A percentile compares a stretch with the other conserved stretches of the same genome.
Conservation (phyloP, 352 stramenopile genomes). For the Globisporangium middletonii region DNA sequence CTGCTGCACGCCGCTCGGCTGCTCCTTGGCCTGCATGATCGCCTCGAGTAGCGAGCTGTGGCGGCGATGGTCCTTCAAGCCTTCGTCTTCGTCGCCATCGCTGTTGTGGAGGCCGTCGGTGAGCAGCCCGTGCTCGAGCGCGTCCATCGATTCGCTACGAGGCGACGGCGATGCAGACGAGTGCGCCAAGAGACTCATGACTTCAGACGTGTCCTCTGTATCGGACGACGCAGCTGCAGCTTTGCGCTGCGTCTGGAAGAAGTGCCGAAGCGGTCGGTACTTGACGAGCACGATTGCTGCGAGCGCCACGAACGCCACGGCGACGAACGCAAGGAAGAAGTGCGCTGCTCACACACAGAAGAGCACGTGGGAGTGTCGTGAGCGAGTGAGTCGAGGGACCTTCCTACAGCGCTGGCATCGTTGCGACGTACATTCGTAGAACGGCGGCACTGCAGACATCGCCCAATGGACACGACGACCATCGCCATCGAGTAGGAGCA, state of each 20-base stretch:
- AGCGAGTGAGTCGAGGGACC: not conserved
- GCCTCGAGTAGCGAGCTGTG: slow-evolving; percentile 20
- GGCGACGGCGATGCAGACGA: not conserved
- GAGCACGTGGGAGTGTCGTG: not conserved
- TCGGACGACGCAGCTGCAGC: slow-evolving; percentile 1
- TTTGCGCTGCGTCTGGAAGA: slow-evolving; percentile 2
- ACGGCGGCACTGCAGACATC: slow-evolving; percentile 8
- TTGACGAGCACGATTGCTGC: slow-evolving; percentile 16
- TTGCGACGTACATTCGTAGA: slow-evolving; percentile 11
- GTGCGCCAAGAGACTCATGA: slow-evolving; percentile 8
- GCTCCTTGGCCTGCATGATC: slow-evolving; percentile 26
- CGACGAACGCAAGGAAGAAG: slow-evolving; percentile 17
- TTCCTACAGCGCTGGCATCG: not conserved
- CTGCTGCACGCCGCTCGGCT: slow-evolving; percentile 5
- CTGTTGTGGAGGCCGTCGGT: not conserved
- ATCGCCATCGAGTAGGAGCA: not conserved
- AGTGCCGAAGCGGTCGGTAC: slow-evolving; percentile 12
- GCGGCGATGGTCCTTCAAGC: too few species aligned
- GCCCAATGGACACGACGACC: not conserved
- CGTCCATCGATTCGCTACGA: slow-evolving; percentile 6
- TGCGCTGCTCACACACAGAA: slow-evolving; percentile 10
- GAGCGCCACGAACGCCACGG: slow-evolving; percentile 12
- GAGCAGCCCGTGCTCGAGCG: slow-evolving; percentile 17
- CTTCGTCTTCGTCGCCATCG: not conserved
- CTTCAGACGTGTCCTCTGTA: slow-evolving; percentile 9